These are phyloP conservation scores for Rhinocladiella mackenziei DNA, from an alignment of 2,329 filamentous ascomycete genomes.

Conservation along the genomic window DNA sequence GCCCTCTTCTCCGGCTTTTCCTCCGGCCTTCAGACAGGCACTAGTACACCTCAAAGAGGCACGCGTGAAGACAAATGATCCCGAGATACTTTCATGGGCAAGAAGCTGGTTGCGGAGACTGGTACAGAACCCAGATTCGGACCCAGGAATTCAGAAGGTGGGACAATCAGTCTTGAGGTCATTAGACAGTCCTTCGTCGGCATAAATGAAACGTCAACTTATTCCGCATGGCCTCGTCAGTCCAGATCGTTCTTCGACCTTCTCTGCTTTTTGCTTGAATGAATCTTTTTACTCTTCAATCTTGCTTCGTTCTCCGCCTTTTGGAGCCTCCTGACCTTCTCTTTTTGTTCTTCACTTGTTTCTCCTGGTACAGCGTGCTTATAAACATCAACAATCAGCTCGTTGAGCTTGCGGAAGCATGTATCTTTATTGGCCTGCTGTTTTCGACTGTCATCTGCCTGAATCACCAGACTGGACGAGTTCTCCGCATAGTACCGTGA, in stretches of 20 bases:
- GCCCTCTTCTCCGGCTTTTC: conserved; percentile 64
- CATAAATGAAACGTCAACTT: background rate
- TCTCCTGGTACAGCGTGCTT: conserved; percentile 55
- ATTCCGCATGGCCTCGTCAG: conserved; percentile 6
- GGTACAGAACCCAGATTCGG: conserved; percentile 44
- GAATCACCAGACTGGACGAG: conserved; percentile 55
- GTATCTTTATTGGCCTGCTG: conserved; percentile 57
- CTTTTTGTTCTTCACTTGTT: conserved; percentile 53
- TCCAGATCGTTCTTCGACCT: conserved; percentile 25
- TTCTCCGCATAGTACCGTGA: conserved; percentile 55
- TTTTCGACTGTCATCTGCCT: conserved; percentile 61
- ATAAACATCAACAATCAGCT: conserved; percentile 51
- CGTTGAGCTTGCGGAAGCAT: conserved; percentile 57
- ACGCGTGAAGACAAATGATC: conserved; percentile 33
- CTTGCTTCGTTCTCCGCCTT: conserved; percentile 56
- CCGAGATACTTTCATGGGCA: conserved; percentile 47
- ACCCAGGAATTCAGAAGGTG: conserved; percentile 53
- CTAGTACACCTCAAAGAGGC: conserved; percentile 59
- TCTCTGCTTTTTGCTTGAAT: conserved; percentile 58
- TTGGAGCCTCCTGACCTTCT: conserved; percentile 54
- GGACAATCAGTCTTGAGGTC: conserved; percentile 34
- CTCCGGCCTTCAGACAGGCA: conserved; percentile 62
- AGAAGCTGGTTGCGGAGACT: conserved; percentile 47
- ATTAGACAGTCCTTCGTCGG: background rate
- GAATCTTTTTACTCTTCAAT: conserved; percentile 56